These are phyloP conservation scores for Iris macrosiphon DNA, from an alignment of 106 monocot species.

Conservation along the genomic window DNA sequence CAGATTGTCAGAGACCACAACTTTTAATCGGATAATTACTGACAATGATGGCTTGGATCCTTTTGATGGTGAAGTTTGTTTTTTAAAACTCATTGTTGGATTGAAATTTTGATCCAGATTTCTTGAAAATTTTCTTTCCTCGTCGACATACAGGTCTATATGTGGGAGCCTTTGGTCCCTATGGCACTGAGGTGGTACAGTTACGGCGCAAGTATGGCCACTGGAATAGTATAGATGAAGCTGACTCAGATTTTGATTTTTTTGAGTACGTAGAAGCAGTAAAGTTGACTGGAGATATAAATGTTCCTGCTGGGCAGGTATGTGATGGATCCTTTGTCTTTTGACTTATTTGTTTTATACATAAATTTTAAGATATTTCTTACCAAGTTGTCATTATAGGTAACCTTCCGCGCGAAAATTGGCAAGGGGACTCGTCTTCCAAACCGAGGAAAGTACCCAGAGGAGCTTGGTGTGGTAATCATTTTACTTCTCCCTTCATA, in stretches of 20 bases:
- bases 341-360: slow-evolving; percentile 3
- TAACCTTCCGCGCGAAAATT: slow-evolving; percentile 95
- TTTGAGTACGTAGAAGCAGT: slow-evolving; percentile 95
- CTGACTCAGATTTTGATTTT: slow-evolving; percentile 56
- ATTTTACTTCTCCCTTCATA: too few species aligned
- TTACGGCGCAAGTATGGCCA: slow-evolving; percentile 76
- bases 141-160: slow-evolving; percentile 50
- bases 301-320: slow-evolving; percentile 94
- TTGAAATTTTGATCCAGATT: background rate
- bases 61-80: slow-evolving; percentile 59
- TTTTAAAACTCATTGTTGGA: background rate
- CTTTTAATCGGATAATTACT: slow-evolving; percentile 59
- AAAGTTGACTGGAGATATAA: slow-evolving; percentile 88
- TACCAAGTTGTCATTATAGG: slow-evolving; percentile 27
- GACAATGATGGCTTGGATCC: slow-evolving; percentile 57
- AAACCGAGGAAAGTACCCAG: slow-evolving; percentile 76
- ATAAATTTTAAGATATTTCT: background rate
- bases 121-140: background rate
- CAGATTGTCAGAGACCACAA: slow-evolving; percentile 45
- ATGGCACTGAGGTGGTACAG: slow-evolving; percentile 84
- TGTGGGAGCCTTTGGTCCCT: slow-evolving; percentile 89
- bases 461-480: slow-evolving; percentile 92
- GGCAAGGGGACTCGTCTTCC: slow-evolving; percentile 53
- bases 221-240: slow-evolving; percentile 52
- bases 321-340: slow-evolving; percentile 2